Evolutionary conservation across 2,329 filamentous ascomycete species (phyloP), one percentile per base, ranked within the genome.

Genomic region (Helminthosporium solani): DNA sequence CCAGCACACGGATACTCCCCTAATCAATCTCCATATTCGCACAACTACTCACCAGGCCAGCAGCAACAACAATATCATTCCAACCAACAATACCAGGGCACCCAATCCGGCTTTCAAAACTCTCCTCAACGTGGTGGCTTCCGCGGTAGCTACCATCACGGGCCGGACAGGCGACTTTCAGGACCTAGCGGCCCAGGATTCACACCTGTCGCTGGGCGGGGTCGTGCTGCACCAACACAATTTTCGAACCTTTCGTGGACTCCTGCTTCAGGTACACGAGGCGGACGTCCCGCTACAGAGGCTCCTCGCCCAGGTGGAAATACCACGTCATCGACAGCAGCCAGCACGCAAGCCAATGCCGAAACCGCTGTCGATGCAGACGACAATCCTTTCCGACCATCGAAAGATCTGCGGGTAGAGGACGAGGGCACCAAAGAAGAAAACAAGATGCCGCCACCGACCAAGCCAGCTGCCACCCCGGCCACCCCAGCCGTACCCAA

Each of bases 231-330:
- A 34, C 53, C 57, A 15, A 67, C 66, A 52, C 74, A 84, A 71
- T 80, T 86, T 75, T 78, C 84, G 70, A 82, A 87, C 70, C 67
- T 84, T 2, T 87, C 89, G 36, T 91, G 88, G 86, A 86, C 81
- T 44, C 78, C 83, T 34, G 76, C 75, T 27, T 75, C 76, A 39
- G 75, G 78, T 15, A 75, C 77, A 44, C 75, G 77, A 57, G 80
- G 78, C 63, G 75, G 79, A 46, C 75, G 74, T 45, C 67, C 69
- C 35, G 66, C 66, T 6, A 66, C 66, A n/a, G 66, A 72, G 49
- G 65, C 65, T 16, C 67, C 64, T 19, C 67, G 63, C 21, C 54
- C 44, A 35, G 40, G 49, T 12, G 42, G 49, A 33, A 44, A 33
- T n/a, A 25, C 54, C 9, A 19, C 43, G 7, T 3, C 56, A 30